These are phyloP conservation scores for Oryza meyeriana DNA, from an alignment of 176 grass and related monocot genomes.

Conservation along the genomic window DNA sequence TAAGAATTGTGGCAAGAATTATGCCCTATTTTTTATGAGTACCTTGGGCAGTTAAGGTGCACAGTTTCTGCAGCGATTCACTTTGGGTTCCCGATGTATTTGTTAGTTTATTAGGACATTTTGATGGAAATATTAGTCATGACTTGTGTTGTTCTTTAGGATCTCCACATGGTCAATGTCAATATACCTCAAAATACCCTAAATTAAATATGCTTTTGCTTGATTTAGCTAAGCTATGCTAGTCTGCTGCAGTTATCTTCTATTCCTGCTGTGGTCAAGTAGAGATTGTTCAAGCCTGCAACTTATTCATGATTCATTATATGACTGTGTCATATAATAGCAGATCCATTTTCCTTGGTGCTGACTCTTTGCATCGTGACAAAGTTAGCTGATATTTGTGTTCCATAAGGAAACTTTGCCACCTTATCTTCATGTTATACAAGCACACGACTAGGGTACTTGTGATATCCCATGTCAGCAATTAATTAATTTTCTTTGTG, in stretches of 20 bases:
- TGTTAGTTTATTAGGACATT: neutral
- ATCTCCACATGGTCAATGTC: neutral
- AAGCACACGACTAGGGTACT: neutral
- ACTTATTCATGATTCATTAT: neutral
- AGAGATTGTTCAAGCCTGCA: neutral
- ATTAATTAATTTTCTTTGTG: slow-evolving; percentile 5
- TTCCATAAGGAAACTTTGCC: neutral
- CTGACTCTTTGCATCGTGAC: slow-evolving; percentile 1
- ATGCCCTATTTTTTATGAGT: neutral
- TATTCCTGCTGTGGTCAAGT: slow-evolving; percentile 9
- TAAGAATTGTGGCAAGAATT: neutral
- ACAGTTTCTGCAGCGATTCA: neutral
- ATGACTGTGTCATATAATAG: neutral
- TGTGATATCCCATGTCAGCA: neutral
- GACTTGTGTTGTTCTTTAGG: neutral
- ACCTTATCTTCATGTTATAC: neutral
- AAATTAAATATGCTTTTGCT: neutral
- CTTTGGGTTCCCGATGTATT: neutral
- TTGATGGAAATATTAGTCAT: neutral
- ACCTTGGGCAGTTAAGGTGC: neutral
- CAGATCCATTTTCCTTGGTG: neutral
- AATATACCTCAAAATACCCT: neutral
- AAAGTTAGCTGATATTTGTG: slow-evolving; percentile 14
- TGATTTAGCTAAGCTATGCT: neutral
- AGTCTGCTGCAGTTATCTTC: neutral